Base-by-base conservation (phyloP, 148 eudicot species). In the Chenopodium album region DNA sequence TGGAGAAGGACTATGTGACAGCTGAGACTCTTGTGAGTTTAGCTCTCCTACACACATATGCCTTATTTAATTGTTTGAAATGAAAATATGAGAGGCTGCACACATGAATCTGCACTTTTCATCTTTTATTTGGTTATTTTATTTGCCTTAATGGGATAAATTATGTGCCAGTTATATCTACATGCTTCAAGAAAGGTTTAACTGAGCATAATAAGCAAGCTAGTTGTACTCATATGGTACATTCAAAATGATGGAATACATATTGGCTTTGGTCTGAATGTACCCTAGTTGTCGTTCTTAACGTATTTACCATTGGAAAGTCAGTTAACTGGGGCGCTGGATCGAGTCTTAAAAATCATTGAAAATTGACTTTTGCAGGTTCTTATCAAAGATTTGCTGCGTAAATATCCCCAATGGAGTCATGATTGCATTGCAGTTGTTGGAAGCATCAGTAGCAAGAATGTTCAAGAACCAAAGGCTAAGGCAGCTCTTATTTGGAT, bases 401-500 rank as follows among this genome's bases (percentile, higher is more conserved):
- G 99, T 73, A 97, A 97, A 88, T 97, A 97, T 89, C 99, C 99
- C 22, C 99, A 94, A 84, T 97, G 99, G 99, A 97, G 99, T 86
- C 99, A 97, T 78, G 97, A 97, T 80, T 97, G 99, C 85, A 94
- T 97, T 80, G 99, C 98, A 54, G 98, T 97, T 80, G 97, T 97
- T 82, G 99, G 99, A 78, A 97, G 87, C 86, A 97, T 97, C 79
- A 91, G 99, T 89, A 92, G 98, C 89, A 92, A 94, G 81, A 97
- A 91, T 89, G 90, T 97, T 75, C 97, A 97, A 90, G 99, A 97
- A 84, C 99, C 99, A 41, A 94, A 94, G 85, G 99, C 99, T 47
- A 97, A 97, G 88, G 98, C 99, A 32, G 99, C 99, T 85, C 97
- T 97, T 82, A 94, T 97, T 84, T 97, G 99, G 99, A 97, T 97